These are phyloP conservation scores for Annulohypoxylon nitens DNA, from an alignment of 495 filamentous ascomycete genomes.

Conservation along the genomic window DNA sequence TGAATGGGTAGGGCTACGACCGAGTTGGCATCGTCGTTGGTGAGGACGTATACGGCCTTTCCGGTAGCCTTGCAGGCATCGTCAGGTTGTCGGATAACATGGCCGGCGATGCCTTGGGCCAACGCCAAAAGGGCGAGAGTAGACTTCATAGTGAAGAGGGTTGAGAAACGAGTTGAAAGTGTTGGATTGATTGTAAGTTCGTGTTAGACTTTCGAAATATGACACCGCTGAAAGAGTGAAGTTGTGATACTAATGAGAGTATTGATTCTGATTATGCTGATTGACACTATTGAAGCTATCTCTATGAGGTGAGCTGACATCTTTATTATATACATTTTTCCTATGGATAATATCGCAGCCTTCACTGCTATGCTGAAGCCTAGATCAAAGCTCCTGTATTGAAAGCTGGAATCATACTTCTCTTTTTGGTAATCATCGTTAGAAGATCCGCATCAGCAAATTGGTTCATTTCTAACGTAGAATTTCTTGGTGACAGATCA, in stretches of 20 bases:
- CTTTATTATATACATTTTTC: constrained; percentile 34
- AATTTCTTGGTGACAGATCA: constrained; percentile 12
- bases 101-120: constrained; percentile 33
- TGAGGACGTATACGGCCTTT: constrained; percentile 66
- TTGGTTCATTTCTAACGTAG: constrained; percentile 10
- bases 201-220: constrained; percentile 4
- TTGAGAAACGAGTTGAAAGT: neutral
- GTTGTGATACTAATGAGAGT: constrained; percentile 3
- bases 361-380: neutral
- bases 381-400: constrained; percentile 17
- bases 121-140: constrained; percentile 28
- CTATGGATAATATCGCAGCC: neutral
- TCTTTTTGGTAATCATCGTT: constrained; percentile 27
- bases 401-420: constrained; percentile 39
- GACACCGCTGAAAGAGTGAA: neutral
- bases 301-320: constrained; percentile 6
- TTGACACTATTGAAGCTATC: constrained; percentile 10
- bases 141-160: constrained; percentile 30
- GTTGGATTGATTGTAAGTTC: neutral
- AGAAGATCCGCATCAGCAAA: constrained; percentile 18
- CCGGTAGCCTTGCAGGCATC: constrained; percentile 42
- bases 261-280: constrained; percentile 17
- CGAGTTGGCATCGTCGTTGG: constrained; percentile 62
- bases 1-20: constrained; percentile 62
- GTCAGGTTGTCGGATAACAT: constrained; percentile 22